phyloP scores from a whole-genome alignment of 768 basidiomycete species.

The Termitomyces eurrhizus region DNA sequence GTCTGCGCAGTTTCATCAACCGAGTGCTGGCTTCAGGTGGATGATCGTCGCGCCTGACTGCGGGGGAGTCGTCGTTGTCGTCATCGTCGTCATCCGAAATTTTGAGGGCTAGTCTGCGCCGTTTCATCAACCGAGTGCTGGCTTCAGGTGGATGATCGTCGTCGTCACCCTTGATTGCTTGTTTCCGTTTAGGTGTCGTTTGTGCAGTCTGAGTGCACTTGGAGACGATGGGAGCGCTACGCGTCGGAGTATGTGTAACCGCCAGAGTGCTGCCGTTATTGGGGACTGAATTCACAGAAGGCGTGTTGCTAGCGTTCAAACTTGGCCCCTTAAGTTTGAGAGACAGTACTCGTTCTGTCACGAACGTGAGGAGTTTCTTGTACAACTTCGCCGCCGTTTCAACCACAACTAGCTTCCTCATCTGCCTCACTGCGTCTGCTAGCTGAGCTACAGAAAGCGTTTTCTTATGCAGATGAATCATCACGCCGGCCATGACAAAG shows the following conservation, averaged over 20 bases:
- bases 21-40: neutral
- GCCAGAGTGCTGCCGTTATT: neutral
- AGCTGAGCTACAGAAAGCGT: conserved; percentile 35
- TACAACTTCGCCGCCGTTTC: conserved; percentile 6
- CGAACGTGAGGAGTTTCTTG: conserved; percentile 11
- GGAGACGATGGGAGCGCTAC: no score
- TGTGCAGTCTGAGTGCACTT: neutral
- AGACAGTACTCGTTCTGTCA: conserved; percentile 2
- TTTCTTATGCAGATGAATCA: conserved; percentile 34
- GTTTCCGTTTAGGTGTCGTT: conserved; percentile 8
- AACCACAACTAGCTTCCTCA: conserved; percentile 17
- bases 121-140: neutral
- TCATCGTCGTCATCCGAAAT: conserved; percentile 3
- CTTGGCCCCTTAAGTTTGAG: conserved; percentile 1
- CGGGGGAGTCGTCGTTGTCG: neutral
- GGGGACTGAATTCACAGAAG: neutral
- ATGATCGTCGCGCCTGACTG: neutral
- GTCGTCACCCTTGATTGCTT: neutral
- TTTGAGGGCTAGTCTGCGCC: neutral
- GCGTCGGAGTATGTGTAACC: neutral
- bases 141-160: neutral
- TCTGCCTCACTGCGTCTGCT: conserved; percentile 35
- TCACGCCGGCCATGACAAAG: conserved; percentile 39
- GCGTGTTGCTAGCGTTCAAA: neutral
- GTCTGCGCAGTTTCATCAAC: neutral